Percentiles rank a stretch among this genome's conserved stretches.
Evolutionary conservation across 1,284 basidiomycete genomes (phyloP).

Genomic region (Taiwanofungus camphoratus): DNA sequence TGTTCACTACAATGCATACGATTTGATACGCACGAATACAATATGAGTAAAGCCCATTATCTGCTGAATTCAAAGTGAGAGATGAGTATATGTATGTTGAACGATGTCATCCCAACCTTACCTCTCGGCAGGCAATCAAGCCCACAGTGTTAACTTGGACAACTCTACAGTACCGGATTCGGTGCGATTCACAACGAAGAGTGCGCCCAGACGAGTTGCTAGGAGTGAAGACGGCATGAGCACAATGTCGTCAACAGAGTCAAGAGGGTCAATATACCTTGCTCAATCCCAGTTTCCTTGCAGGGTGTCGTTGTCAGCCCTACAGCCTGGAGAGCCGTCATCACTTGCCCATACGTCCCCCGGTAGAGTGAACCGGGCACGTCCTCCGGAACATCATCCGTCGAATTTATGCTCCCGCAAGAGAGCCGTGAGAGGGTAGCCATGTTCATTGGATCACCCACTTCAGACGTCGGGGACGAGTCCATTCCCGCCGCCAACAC

Average conservation of each 20-base stretch:
- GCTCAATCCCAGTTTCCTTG: slow-evolving; percentile 29
- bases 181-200: slow-evolving; percentile 37
- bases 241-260: neutral
- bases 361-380: slow-evolving; percentile 32
- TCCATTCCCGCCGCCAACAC: slow-evolving; percentile 45
- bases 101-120: no score
- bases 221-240: slow-evolving; percentile 6
- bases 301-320: slow-evolving; percentile 37
- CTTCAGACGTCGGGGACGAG: slow-evolving; percentile 25
- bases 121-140: slow-evolving; percentile 26
- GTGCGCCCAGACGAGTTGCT: slow-evolving; percentile 41
- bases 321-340: slow-evolving; percentile 36
- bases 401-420: slow-evolving; percentile 19
- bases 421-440: slow-evolving; percentile 12
- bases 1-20: no score
- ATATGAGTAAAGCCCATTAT: no score
- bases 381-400: slow-evolving; percentile 14
- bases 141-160: slow-evolving; percentile 43
- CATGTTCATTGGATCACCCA: slow-evolving; percentile 13
- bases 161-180: slow-evolving; percentile 31
- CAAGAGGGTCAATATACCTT: slow-evolving; percentile 31
- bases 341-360: slow-evolving; percentile 46
- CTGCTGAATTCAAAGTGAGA: no score
- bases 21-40: no score
- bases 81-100: no score